These are phyloP conservation scores for Taphrina flavorubra DNA, from an alignment of 1,139 yeast genomes.

Conservation along the genomic window DNA sequence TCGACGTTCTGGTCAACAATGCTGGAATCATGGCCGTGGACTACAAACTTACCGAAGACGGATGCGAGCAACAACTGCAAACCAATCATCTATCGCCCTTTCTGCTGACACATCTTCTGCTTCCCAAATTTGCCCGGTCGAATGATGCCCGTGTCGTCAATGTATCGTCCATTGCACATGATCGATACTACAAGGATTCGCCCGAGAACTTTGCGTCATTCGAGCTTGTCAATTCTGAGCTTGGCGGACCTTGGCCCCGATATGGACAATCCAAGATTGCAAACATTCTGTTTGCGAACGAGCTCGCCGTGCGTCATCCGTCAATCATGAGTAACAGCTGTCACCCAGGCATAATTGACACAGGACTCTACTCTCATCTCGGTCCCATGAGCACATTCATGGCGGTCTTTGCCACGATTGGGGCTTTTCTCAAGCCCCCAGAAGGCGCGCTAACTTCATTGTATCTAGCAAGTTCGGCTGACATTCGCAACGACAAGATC, in stretches of 20 bases:
- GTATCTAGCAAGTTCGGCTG: slow-evolving; percentile 31
- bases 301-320: slow-evolving; percentile 42
- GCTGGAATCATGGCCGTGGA: slow-evolving; percentile 45
- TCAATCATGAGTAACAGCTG: slow-evolving; percentile 43
- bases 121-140: slow-evolving; percentile 57
- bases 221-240: slow-evolving; percentile 21
- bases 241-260: slow-evolving; percentile 37
- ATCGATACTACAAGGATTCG: slow-evolving; percentile 46
- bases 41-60: slow-evolving; percentile 45
- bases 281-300: slow-evolving; percentile 44
- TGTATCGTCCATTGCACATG: slow-evolving; percentile 73
- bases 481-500: slow-evolving; percentile 23
- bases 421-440: slow-evolving; percentile 8
- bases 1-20: slow-evolving; percentile 46
- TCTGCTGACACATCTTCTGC: slow-evolving; percentile 65
- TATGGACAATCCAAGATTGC: slow-evolving; percentile 47
- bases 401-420: not conserved
- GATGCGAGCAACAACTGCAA: slow-evolving; percentile 64
- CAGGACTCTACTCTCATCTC: slow-evolving; percentile 40
- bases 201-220: slow-evolving; percentile 38
- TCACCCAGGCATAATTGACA: slow-evolving; percentile 46
- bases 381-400: slow-evolving; percentile 7
- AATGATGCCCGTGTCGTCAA: slow-evolving; percentile 59
- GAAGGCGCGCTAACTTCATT: slow-evolving; percentile 41
- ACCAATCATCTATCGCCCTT: slow-evolving; percentile 81